These are phyloP conservation scores for Tolypocladium pustulatum DNA, from an alignment of 2,329 filamentous ascomycete genomes.

Conservation along the genomic window DNA sequence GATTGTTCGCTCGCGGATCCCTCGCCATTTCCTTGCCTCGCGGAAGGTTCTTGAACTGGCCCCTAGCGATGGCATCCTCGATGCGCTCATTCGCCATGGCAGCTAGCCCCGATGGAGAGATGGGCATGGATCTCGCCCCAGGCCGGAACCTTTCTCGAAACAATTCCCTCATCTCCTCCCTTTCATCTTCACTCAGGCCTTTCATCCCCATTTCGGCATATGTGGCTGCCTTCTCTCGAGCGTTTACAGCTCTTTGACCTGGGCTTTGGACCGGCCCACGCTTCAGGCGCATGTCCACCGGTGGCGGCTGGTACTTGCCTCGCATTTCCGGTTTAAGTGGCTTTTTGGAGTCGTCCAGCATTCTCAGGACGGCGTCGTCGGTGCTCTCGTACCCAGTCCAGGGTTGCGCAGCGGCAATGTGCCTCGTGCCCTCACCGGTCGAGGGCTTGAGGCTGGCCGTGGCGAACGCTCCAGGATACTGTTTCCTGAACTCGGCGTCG, in stretches of 20 bases:
- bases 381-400: conserved; percentile 73
- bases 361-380: conserved; percentile 69
- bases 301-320: conserved; percentile 33
- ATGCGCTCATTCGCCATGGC: conserved; percentile 85
- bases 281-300: conserved; percentile 42
- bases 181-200: conserved; percentile 59
- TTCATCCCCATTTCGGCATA: conserved; percentile 40
- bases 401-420: conserved; percentile 54
- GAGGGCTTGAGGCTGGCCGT: conserved; percentile 38
- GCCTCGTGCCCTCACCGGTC: conserved; percentile 58
- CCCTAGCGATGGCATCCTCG: conserved; percentile 84
- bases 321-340: conserved; percentile 45
- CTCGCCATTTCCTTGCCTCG: conserved; percentile 70
- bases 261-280: conserved; percentile 26
- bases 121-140: conserved; percentile 61
- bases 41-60: conserved; percentile 77
- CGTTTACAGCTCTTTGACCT: conserved; percentile 39
- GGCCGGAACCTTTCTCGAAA: conserved; percentile 75
- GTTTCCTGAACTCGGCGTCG: conserved; percentile 41
- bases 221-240: conserved; percentile 44
- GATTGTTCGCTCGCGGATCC: conserved; percentile 74
- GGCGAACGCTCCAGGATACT: conserved; percentile 37
- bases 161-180: conserved; percentile 58
- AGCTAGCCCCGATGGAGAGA: conserved; percentile 65
- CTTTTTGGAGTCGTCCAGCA: conserved; percentile 72